Base-by-base conservation (phyloP, 2,329 filamentous ascomycete genomes). In the Chalaropsis thielavioides region DNA sequence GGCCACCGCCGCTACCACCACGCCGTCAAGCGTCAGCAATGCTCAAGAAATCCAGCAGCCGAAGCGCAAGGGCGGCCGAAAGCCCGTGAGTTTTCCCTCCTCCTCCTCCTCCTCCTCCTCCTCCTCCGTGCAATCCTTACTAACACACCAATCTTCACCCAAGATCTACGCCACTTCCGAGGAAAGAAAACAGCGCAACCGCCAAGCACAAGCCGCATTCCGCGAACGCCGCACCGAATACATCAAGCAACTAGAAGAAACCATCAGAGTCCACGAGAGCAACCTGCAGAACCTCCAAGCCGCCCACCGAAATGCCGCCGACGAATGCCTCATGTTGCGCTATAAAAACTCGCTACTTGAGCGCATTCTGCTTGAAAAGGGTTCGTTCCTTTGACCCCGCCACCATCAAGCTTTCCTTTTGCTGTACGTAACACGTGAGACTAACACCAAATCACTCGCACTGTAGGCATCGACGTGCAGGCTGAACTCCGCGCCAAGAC, bases 151-250 rank as follows among this genome's bases (percentile, higher is more conserved):
- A 2, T 31, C 19, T 61, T 46, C 61, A n/a, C 24, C 24, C 67
- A 70, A 96, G 92, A 96, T 96, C 69, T 99, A 99, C 81, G 94
- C 94, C 64, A 99, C 94, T 43, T 97, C 94, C 11, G 94, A 99
- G 76, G 94, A 99, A 77, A 87, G 94, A 72, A 97, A 99, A 79
- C 94, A 97, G 77, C 85, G 94, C 69, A 99, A 99, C 74, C 82
- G 94, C 71, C 94, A 97, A 78, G 94, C 94, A 60, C 94, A 99
- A 77, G 94, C 94, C 64, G 94, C 94, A 66, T 99, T 99, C 73
- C 87, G 94, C 70, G 94, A 99, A 77, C 88, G 94, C 69, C 87
- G 94, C 67, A 97, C 92, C 64, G 94, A 99, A 79, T 99, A 99
- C 76, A 99, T 99, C 79, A 97, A 97, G 79, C 94, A 99, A 76